These are phyloP conservation scores for Trypanosoma scelopori DNA, from an alignment of 208 protist species.

Conservation along the genomic window DNA sequence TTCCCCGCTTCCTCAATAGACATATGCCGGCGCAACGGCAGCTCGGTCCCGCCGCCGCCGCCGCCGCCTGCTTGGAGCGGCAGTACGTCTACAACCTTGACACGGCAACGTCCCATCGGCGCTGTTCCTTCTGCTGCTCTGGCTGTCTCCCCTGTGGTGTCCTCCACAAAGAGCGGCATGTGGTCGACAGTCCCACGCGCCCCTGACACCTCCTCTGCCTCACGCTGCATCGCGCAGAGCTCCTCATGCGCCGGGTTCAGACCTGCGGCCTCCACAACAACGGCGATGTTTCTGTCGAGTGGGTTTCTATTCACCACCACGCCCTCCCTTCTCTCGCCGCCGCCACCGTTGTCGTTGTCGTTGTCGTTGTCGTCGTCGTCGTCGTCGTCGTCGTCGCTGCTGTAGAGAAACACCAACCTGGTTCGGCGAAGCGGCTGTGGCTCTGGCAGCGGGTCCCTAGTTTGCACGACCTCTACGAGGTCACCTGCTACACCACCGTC, in stretches of 20 bases:
- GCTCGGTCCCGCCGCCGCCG: background rate
- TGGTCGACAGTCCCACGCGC: background rate
- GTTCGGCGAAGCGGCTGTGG: conserved; percentile 6
- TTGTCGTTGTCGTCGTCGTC: background rate
- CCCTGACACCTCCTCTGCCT: conserved; percentile 23
- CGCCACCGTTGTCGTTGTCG: too few species aligned
- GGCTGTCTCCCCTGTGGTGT: conserved; percentile 5
- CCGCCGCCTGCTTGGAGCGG: conserved; percentile 21
- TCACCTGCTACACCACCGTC: background rate
- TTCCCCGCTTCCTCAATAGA: conserved; percentile 8
- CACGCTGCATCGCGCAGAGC: conserved; percentile 36
- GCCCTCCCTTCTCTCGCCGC: background rate
- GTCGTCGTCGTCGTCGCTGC: conserved; percentile 61
- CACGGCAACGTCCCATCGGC: conserved; percentile 10
- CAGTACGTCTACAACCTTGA: conserved; percentile 38
- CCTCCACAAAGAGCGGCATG: conserved; percentile 22
- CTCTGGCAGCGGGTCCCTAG: background rate
- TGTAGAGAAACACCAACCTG: conserved; percentile 79
- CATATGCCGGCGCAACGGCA: conserved; percentile 23
- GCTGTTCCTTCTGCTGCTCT: background rate
- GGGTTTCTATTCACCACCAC: background rate
- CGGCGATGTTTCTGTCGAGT: too few species aligned
- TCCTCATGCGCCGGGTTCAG: conserved; percentile 25
- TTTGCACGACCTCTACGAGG: background rate
- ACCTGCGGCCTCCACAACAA: conserved; percentile 2